Evolutionary conservation across 768 basidiomycete genomes (phyloP), one percentile per base, ranked within the genome.

Genomic region (Tephrocybe sp.): DNA sequence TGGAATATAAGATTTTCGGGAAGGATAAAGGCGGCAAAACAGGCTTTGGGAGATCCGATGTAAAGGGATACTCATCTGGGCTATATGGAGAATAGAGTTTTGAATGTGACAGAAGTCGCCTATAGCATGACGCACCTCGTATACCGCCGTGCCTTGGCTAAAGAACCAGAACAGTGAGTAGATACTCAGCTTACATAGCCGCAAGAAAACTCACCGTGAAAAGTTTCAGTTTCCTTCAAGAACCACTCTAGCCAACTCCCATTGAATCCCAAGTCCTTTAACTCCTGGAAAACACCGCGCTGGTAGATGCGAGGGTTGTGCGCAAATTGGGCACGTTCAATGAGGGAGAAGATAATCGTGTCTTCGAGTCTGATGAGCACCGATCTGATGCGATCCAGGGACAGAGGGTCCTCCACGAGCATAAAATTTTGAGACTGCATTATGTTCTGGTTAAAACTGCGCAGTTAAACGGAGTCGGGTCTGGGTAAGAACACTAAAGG

Each of bases 241-340:
- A 99, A 95, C 97, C 97, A 99, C 53, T 98, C 90, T 3, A 99
- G 76, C 95, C 94, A 98, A 55, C 86, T 93, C 3, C 93, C 93
- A 4, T 80, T 62, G 67, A 93, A 95, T 0, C 85, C 86, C 26
- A 84, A 67, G 34, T 84, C 78, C 34, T 75, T 77, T 36, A 97
- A 77, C 68, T 95, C 90, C 30, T 83, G 68, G 71, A 98, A 91
- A 1, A 80, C 85, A 20, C 85, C 89, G 14, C 78, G 78, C 46
- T 85, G 75, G 72, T 99, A 99, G 52, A 97, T 95, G 54, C 79
- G 81, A 18, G 89, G 85, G 64, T 98, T 98, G 65, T 92, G 88
- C 0, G 93, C 93, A 64, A 98, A 99, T 66, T 98, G 96, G 0
- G 95, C 96, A 15, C 97, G 83, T 67, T 99, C 97, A 62, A 99